Evolutionary conservation across 2,329 filamentous ascomycete species (phyloP), one percentile per base, ranked within the genome.

Genomic region (Ceratocystiopsis sp.): DNA sequence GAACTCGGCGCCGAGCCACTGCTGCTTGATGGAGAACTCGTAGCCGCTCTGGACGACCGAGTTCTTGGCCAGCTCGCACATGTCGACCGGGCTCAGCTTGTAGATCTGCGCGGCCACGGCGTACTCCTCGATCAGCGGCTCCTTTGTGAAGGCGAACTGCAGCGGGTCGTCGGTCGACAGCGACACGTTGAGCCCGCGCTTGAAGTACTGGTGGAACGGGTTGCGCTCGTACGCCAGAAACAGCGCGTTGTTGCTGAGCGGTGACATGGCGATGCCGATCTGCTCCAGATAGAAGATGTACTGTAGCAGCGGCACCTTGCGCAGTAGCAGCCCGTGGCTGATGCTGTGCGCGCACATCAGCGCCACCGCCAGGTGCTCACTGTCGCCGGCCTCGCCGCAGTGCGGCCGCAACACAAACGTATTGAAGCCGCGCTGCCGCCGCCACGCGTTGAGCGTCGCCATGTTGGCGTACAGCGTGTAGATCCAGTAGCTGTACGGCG

Each of bases 231-330:
- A 96, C 1, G 89, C 86, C 42, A 98, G 65, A 64, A 98, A 98
- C 32, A 98, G 65, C 0, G 91, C 91, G 54, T 98, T 98, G 66
- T 98, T 98, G 60, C 86, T 94, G 38, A 98, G 70, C 3, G 91
- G 91, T n/a, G 89, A 96, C 91, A 98, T 98, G 48, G 91, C 91
- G 49, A 98, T 91, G 45, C 91, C 91, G 49, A 98, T 95, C 57
- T 96, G 89, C 56, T 98, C 87, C 17, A 98, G 75, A 55, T 98
- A 98, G 64, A 94, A 98, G 41, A 96, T 77, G 60, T 98, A 98
- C 60, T 98, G 91, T 44, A 98, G 64, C 47, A 98, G 64, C 2
- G 91, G 91, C 3, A 96, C 87, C 58, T 98, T 98, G 49, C 91
- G 80, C 35, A 98, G 71, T 43, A 94, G 65, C 43, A 98, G 73